phyloP scores from a whole-genome alignment of 2,329 filamentous ascomycete species.

The Fusarium mangiferae region DNA sequence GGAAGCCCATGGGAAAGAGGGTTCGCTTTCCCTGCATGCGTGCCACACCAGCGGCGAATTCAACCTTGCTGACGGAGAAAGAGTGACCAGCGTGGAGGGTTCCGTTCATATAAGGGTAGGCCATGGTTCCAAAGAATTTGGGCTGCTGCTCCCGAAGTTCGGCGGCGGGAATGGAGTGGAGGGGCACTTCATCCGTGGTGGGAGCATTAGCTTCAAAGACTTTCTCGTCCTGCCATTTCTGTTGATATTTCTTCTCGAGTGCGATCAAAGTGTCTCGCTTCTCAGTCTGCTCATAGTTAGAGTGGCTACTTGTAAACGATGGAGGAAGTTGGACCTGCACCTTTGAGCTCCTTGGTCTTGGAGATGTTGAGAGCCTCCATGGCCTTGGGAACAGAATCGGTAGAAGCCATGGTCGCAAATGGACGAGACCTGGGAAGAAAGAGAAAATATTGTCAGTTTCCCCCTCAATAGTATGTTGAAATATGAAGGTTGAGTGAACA shows the following conservation, averaged over 20 bases:
- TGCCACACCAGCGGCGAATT: conserved; percentile 88
- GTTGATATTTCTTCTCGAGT: conserved; percentile 92
- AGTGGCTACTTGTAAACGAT: not conserved
- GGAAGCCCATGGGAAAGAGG: conserved; percentile 92
- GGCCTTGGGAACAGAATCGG: conserved; percentile 56
- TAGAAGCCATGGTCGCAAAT: conserved; percentile 56
- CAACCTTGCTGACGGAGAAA: conserved; percentile 92
- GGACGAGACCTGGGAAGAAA: conserved; percentile 35
- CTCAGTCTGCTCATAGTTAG: conserved; percentile 70
- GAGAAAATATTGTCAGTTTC: conserved; percentile 10
- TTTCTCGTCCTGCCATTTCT: conserved; percentile 61
- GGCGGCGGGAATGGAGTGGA: conserved; percentile 75
- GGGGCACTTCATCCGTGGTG: conserved; percentile 78
- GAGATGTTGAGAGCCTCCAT: conserved; percentile 63
- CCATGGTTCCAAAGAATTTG: conserved; percentile 82
- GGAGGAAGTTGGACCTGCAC: conserved; percentile 52
- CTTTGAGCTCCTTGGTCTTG: conserved; percentile 71
- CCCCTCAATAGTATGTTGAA: not conserved
- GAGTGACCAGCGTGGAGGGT: conserved; percentile 90
- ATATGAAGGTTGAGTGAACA: not conserved
- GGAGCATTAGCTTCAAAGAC: conserved; percentile 91
- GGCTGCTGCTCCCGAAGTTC: conserved; percentile 84
- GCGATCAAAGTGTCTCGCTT: conserved; percentile 85
- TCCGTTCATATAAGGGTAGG: conserved; percentile 81
- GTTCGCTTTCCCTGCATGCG: conserved; percentile 90